phyloP scores from a whole-genome alignment of 1,284 basidiomycete genomes.

The Pterula multifida region DNA sequence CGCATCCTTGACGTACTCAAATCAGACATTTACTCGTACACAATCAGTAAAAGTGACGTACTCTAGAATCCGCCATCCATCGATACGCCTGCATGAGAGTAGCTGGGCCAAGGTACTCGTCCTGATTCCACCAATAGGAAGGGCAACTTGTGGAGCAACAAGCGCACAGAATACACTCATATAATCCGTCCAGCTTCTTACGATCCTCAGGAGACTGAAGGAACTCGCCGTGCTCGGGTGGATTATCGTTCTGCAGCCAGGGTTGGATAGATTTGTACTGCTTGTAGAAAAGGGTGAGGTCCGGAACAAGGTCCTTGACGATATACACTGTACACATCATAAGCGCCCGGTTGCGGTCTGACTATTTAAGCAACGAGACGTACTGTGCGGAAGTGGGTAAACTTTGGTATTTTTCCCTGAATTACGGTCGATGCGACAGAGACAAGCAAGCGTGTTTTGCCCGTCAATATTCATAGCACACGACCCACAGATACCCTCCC shows the following conservation, averaged over 20 bases:
- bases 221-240: conserved; percentile 77
- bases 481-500: conserved; percentile 97
- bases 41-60: conserved; percentile 23
- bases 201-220: conserved; percentile 88
- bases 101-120: conserved; percentile 95
- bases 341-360: too few relatives aligned
- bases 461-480: conserved; percentile 99
- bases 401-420: conserved; percentile 73
- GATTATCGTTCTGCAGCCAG: conserved; percentile 86
- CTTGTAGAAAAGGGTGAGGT: conserved; percentile 91
- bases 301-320: conserved; percentile 95
- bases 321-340: conserved; percentile 79
- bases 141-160: conserved; percentile 97
- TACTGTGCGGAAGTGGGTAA: conserved; percentile 97
- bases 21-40: not conserved
- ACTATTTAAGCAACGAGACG: conserved; percentile 21
- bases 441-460: conserved; percentile 94
- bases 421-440: conserved; percentile 88
- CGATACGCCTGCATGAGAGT: conserved; percentile 93
- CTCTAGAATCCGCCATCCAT: conserved; percentile 96
- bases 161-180: conserved; percentile 91
- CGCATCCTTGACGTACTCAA: conserved; percentile 44
- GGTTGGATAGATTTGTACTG: conserved; percentile 99
- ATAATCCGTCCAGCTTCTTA: conserved; percentile 93
- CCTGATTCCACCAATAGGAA: conserved; percentile 99